Base-by-base conservation (phyloP, 2,329 filamentous ascomycete species). In the Didymella pomorum region DNA sequence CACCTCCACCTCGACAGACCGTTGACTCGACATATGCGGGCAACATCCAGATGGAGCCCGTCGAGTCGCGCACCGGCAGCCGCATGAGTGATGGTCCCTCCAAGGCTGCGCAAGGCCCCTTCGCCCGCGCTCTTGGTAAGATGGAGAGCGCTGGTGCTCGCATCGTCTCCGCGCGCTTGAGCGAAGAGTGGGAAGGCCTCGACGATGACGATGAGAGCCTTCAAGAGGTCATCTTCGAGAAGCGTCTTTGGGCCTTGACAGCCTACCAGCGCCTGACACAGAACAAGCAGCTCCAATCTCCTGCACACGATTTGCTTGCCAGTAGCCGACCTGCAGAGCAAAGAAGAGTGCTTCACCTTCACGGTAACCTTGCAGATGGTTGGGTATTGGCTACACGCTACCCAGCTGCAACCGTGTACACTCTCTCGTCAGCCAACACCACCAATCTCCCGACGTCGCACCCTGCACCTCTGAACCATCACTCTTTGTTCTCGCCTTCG, bases 311-410 rank as follows among this genome's bases (percentile, higher is more conserved):
- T 16, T 4, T 69, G 31, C 61, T 71, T 10, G 63, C 53, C 44
- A 58, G 48, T 20, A 67, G 66, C 47, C 66, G 65, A 11, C 66
- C 66, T 3, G 61, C 49, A 23, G 63, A 71, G 12, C 67, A 70
- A 53, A 52, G 65, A n/a, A 58, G 68, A 28, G 59, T 71, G 20
- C 49, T 71, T 18, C 65, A 70, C 37, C 62, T 71, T 21, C 61
- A 71, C 46, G 69, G 68, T n/a, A 69, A 68, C 9, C 47, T 70
- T 55, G 69, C 69, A 29, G 69, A 71, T 42, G 69, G 69, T 33
- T 71, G 69, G 69, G 62, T 68, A 28, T 59, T 71, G 26, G 69
- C 69, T 49, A 66, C 63, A 21, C 63, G 64, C n/a, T 71, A 71
- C 43, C 66, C 67, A 29, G 54, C 63, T 9, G 60, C 59, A 8